phyloP scores from a whole-genome alignment of 345 rosid species.

The Microcos paniculata region DNA sequence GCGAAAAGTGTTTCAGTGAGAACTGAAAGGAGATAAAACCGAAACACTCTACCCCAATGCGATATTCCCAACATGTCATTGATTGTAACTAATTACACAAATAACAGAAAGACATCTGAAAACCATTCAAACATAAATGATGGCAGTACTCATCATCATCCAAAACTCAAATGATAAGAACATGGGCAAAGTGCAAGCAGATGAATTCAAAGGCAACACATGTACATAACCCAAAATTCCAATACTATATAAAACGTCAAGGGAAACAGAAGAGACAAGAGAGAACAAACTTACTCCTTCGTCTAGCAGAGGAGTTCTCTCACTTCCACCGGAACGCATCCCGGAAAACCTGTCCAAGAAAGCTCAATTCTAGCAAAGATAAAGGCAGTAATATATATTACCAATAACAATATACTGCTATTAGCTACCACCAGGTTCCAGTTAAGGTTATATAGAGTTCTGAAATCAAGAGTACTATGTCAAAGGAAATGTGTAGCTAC shows the following conservation, averaged over 20 bases:
- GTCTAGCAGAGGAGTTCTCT: constrained; percentile 36
- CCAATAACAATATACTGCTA: too few relatives aligned
- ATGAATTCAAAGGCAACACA: background rate
- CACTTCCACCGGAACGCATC: constrained; percentile 22
- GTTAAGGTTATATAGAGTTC: too few relatives aligned
- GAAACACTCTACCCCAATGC: background rate
- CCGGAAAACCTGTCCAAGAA: constrained; percentile 13
- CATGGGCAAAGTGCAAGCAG: background rate
- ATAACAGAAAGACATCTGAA: background rate
- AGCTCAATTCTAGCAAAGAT: background rate
- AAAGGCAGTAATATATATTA: background rate
- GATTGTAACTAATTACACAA: background rate
- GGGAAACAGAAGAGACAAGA: background rate
- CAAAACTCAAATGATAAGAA: background rate
- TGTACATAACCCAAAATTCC: background rate
- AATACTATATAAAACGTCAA: background rate
- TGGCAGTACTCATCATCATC: too few relatives aligned
- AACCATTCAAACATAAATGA: background rate
- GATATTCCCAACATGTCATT: background rate
- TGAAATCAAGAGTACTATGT: too few relatives aligned
- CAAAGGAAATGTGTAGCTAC: too few relatives aligned
- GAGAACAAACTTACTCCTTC: constrained; percentile 27
- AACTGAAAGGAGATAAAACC: background rate
- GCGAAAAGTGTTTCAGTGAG: background rate
- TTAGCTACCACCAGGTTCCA: too few relatives aligned